A percentile compares a stretch with the other conserved stretches of the same genome.
Evolutionary conservation across 495 filamentous ascomycete genomes (phyloP).

Genomic region (Tuber borchii): DNA sequence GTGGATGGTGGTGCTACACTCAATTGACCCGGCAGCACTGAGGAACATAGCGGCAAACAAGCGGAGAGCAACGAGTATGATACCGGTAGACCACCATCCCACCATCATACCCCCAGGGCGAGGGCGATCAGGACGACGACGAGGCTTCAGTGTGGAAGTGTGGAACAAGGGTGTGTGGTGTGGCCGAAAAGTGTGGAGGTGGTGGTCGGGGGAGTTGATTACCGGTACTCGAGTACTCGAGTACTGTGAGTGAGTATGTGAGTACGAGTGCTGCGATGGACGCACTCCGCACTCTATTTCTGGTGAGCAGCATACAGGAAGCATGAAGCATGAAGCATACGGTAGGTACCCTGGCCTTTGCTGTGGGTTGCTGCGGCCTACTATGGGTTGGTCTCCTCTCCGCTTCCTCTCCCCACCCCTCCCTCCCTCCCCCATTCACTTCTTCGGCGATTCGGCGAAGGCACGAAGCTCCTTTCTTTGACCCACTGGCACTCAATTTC

Average conservation of each 20-base stretch:
- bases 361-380: not conserved
- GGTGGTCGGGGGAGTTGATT: slow-evolving; percentile 14
- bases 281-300: slow-evolving; percentile 24
- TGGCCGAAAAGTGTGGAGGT: slow-evolving; percentile 26
- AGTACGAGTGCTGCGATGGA: too few species aligned
- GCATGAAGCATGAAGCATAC: not conserved
- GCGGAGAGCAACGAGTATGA: slow-evolving; percentile 8
- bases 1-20: not conserved
- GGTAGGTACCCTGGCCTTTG: not conserved
- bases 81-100: too few species aligned
- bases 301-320: slow-evolving; percentile 10
- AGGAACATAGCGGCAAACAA: not conserved
- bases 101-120: slow-evolving; percentile 1
- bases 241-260: too few species aligned
- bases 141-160: slow-evolving; percentile 26
- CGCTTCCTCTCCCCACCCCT: not conserved
- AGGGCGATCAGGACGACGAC: slow-evolving; percentile 23
- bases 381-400: not conserved
- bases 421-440: not conserved
- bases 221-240: not conserved
- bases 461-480: not conserved
- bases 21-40: not conserved
- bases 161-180: slow-evolving; percentile 37
- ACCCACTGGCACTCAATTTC: not conserved
- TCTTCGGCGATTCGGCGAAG: not conserved